Evolutionary conservation across 192 early-diverging fungal genomes (phyloP), one percentile per base, ranked within the genome.

Genomic region (Backusella mclennaniae): DNA sequence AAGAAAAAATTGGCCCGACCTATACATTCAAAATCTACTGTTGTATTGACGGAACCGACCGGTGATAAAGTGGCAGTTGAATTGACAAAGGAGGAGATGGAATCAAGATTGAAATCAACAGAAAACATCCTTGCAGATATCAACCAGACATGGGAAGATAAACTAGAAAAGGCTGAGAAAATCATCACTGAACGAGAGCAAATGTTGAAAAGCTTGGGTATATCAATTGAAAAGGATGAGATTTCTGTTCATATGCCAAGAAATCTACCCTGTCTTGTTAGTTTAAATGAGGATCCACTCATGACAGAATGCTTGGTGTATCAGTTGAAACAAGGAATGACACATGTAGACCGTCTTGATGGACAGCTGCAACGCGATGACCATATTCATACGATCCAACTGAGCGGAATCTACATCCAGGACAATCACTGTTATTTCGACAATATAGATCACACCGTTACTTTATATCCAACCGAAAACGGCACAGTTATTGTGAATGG

Each of bases 241-340:
- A 84, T 94, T 14, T 95, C 94, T 11, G 84, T 96, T 4, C 88
- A 90, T 76, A 89, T 90, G 11, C 94, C 96, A 4, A 90, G 91
- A 67, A 89, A 89, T 36, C 85, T 90, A 36, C 95, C 96, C 33
- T 95, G 96, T 80, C 82, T 97, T 53, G 88, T 97, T 71, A 97
- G 96, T 76, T 87, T 95, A 29, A 95, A 93, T 77, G 95, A 96
- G 76, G 93, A 97, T 79, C 93, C 95, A 67, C 86, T 93, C 17
- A 92, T 94, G 92, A 92, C 92, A 21, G 95, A 97, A 76, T 96
- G 95, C 73, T 85, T 97, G 6, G 88, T 97, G 17, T 96, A 96
- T 83, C 92, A 92, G 63, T 83, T 97, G 66, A 92, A 92, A 42
- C 87, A 88, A 2, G 96, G 96, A 3, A 83, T 76, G 7, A 94